These are phyloP conservation scores for Fusarium dlaminii DNA, from an alignment of 2,329 filamentous ascomycete genomes.

Conservation along the genomic window DNA sequence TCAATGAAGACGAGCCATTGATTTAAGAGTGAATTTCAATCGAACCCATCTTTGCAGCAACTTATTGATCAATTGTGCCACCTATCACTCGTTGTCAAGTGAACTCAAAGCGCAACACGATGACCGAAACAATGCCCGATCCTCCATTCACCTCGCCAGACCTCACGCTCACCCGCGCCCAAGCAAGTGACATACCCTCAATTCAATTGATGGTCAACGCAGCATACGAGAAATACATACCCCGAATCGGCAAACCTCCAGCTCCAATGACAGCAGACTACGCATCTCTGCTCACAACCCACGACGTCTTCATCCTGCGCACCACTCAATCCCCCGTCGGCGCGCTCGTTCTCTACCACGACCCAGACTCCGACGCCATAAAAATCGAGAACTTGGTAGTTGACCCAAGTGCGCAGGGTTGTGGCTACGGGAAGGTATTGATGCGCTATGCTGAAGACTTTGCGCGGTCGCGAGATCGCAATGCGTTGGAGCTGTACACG, in stretches of 20 bases:
- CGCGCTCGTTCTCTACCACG: constrained; percentile 41
- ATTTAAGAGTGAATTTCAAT: neutral
- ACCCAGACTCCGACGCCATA: constrained; percentile 26
- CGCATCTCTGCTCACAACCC: constrained; percentile 38
- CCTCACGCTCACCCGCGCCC: neutral
- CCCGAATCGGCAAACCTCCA: constrained; percentile 48
- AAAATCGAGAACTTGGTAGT: constrained; percentile 44
- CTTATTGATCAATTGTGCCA: rapidly evolving
- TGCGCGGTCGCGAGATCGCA: constrained; percentile 34
- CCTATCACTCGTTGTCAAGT: too few relatives aligned
- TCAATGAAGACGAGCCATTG: neutral
- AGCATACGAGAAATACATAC: constrained; percentile 48
- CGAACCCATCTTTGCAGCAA: rapidly evolving
- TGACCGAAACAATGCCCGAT: neutral
- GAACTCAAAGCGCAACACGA: neutral
- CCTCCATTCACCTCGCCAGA: neutral
- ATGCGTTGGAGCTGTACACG: constrained; percentile 45
- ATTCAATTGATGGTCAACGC: constrained; percentile 44
- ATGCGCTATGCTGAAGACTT: constrained; percentile 46
- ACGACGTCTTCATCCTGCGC: constrained; percentile 39
- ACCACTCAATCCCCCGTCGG: constrained; percentile 37
- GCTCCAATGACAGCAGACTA: constrained; percentile 52
- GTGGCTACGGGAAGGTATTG: constrained; percentile 46
- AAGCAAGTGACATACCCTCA: constrained; percentile 35
- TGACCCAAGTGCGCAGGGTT: constrained; percentile 44